Evolutionary conservation across 495 filamentous ascomycete species (phyloP).

Genomic region (Neurospora sublineolata): DNA sequence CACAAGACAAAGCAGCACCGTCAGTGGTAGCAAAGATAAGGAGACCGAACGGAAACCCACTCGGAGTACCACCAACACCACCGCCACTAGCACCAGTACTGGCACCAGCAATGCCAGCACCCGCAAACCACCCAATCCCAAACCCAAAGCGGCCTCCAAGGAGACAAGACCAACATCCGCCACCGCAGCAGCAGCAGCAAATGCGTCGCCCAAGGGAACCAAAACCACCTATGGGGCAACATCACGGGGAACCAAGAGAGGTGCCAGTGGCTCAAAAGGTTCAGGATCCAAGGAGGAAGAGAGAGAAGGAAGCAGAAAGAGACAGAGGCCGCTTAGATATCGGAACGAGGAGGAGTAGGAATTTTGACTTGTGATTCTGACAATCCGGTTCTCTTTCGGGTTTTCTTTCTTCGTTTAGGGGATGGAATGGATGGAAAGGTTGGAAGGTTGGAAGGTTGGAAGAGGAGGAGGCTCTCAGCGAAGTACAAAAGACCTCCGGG

Average conservation of each 20-base stretch:
- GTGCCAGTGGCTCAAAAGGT: not conserved
- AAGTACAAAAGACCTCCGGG: too few species aligned
- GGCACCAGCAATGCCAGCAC: not conserved
- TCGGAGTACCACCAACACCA: not conserved
- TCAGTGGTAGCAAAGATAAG: not conserved
- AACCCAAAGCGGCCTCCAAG: not conserved
- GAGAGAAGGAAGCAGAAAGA: slow-evolving; percentile 6
- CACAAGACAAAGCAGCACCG: not conserved
- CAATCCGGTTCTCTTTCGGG: not conserved
- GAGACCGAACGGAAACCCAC: not conserved
- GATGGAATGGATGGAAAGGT: too few species aligned
- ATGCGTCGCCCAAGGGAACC: not conserved
- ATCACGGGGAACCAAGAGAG: too few species aligned
- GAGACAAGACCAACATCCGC: not conserved
- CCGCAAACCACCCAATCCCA: not conserved
- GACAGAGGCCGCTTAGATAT: slow-evolving; percentile 18
- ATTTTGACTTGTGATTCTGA: not conserved
- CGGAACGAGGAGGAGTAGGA: slow-evolving; percentile 14
- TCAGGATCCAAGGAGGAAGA: not conserved
- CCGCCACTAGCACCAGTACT: not conserved
- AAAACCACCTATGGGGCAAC: too few species aligned
- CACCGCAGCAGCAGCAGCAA: not conserved
- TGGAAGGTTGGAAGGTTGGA: too few species aligned
- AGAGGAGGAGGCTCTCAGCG: not conserved
- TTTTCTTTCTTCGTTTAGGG: not conserved